These are phyloP conservation scores for Malassezia arunalokei DNA, from an alignment of 1,284 basidiomycete genomes.

Conservation along the genomic window DNA sequence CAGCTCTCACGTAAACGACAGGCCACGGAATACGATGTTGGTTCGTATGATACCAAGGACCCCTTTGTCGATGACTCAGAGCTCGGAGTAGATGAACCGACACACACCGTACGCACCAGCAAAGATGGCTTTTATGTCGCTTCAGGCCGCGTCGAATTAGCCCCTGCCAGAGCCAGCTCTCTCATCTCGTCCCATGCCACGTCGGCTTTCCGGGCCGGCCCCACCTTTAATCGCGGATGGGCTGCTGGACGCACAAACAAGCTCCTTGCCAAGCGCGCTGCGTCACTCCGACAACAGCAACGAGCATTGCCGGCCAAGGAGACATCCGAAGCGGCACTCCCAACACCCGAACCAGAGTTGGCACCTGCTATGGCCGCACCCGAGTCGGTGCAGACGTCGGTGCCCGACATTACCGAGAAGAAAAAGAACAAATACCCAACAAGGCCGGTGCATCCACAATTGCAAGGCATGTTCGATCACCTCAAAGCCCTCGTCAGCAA, in stretches of 20 bases:
- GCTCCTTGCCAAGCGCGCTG: constrained; percentile 28
- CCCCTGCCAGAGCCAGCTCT: constrained; percentile 20
- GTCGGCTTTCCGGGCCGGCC: constrained; percentile 9
- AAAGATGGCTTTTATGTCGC: constrained; percentile 83
- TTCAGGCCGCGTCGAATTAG: constrained; percentile 39
- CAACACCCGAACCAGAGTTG: not conserved
- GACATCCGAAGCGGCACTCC: not conserved
- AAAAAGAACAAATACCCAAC: constrained; percentile 32
- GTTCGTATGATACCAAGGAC: constrained; percentile 70
- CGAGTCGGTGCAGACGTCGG: not conserved
- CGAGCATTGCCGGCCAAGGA: not conserved
- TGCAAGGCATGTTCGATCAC: constrained; percentile 56
- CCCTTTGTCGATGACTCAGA: constrained; percentile 97
- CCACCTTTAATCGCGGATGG: constrained; percentile 16
- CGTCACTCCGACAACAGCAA: constrained; percentile 6
- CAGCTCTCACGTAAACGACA: constrained; percentile 22
- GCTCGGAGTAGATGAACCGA: constrained; percentile 73
- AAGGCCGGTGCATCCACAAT: constrained; percentile 54
- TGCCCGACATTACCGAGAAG: constrained; percentile 47
- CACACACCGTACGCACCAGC: constrained; percentile 80
- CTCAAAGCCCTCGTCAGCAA: constrained; percentile 55
- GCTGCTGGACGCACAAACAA: constrained; percentile 29
- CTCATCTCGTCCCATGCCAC: constrained; percentile 1
- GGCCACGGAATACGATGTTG: constrained; percentile 34
- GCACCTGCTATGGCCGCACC: not conserved